Evolutionary conservation across 2,329 filamentous ascomycete species (phyloP).

Genomic region (Plenodomus biglobosus): DNA sequence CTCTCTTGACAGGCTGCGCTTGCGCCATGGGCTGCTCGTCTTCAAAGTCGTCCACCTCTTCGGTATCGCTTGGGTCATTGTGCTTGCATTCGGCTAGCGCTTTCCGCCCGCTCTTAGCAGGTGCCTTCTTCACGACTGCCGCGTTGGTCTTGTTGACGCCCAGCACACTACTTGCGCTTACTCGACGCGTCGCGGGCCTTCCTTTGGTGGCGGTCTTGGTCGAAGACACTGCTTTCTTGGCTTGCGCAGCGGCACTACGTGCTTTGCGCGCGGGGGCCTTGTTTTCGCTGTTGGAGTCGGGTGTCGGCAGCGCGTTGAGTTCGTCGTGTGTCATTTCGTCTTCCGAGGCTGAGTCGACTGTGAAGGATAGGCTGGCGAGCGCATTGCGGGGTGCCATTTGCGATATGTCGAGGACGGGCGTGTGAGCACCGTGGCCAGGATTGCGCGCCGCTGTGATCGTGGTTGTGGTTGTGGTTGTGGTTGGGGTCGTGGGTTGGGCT

Average conservation of each 20-base stretch:
- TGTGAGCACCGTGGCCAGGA: background rate
- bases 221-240: conserved; percentile 23
- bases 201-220: conserved; percentile 39
- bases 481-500: too few relatives aligned
- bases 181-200: conserved; percentile 42
- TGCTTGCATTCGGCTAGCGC: conserved; percentile 47
- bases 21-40: conserved; percentile 25
- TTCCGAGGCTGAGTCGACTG: conserved; percentile 46
- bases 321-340: conserved; percentile 45
- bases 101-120: conserved; percentile 42
- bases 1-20: conserved; percentile 32
- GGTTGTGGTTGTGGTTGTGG: background rate
- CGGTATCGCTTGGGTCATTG: conserved; percentile 47
- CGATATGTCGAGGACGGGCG: too few relatives aligned
- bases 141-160: conserved; percentile 43
- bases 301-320: conserved; percentile 41
- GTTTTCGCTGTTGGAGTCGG: conserved; percentile 47
- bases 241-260: conserved; percentile 35
- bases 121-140: conserved; percentile 41
- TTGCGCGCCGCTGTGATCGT: background rate
- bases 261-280: conserved; percentile 38
- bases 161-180: conserved; percentile 37
- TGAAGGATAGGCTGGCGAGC: conserved; percentile 41
- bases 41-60: conserved; percentile 49
- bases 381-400: conserved; percentile 39